Conservation (phyloP, 257 asterid species). For the Petunia axillaris region DNA sequence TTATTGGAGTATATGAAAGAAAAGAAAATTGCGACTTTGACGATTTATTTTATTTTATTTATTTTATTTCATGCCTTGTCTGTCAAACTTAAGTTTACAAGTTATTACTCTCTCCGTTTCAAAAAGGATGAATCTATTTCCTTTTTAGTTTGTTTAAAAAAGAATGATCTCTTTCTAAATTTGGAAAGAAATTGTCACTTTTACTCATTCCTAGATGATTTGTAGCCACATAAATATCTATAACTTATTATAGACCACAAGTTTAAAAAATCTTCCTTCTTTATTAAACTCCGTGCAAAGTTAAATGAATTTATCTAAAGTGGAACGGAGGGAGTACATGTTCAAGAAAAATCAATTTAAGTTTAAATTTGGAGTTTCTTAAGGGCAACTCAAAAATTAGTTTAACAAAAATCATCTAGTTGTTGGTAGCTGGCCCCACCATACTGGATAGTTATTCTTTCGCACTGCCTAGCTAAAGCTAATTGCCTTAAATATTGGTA, state of each 20-base stretch:
- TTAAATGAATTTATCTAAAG: too few relatives aligned
- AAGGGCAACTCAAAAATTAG: not conserved
- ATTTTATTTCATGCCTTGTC: not conserved
- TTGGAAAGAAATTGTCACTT: too few relatives aligned
- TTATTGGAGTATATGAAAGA: not conserved
- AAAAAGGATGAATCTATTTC: too few relatives aligned
- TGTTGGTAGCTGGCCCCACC: conserved; percentile 9
- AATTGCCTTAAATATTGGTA: not conserved
- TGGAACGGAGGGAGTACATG: too few relatives aligned
- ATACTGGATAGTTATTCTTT: not conserved
- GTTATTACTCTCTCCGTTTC: not conserved
- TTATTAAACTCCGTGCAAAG: too few relatives aligned
- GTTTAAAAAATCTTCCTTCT: too few relatives aligned
- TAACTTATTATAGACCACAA: too few relatives aligned
- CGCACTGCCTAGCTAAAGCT: not conserved
- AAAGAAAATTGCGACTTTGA: not conserved
- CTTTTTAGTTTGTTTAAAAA: too few relatives aligned
- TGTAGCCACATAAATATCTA: too few relatives aligned
- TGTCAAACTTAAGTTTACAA: not conserved
- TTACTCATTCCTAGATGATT: too few relatives aligned
- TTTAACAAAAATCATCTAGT: conserved; percentile 3
- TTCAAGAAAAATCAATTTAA: not conserved
- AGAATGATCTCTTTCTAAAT: too few relatives aligned
- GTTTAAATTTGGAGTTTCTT: not conserved
- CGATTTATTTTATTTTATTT: not conserved